A percentile compares a stretch with the other conserved stretches of the same genome.
Evolutionary conservation across 306 rosid genomes (phyloP).

Genomic region (Comarum palustre): DNA sequence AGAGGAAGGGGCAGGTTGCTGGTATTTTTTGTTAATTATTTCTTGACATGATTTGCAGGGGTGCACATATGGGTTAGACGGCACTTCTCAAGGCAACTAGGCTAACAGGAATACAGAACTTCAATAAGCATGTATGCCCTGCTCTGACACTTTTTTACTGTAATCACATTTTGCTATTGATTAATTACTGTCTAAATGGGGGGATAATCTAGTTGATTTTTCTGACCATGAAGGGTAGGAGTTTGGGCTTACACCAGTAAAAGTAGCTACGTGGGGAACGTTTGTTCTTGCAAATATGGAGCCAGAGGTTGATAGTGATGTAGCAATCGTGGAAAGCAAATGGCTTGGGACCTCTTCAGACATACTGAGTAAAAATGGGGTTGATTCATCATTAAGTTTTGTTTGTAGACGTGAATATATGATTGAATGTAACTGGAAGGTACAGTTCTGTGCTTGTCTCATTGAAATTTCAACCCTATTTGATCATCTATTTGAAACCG

Average conservation of each 20-base stretch:
- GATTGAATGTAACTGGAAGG: conserved; percentile 97
- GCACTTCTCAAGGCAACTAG: conserved; percentile 80
- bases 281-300: conserved; percentile 75
- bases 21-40: not conserved
- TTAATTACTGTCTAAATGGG: conserved; percentile 5
- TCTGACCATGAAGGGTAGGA: conserved; percentile 58
- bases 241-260: conserved; percentile 66
- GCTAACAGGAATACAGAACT: conserved; percentile 67
- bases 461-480: not conserved
- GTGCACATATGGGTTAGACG: conserved; percentile 86
- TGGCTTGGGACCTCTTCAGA: conserved; percentile 88
- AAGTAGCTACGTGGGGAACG: conserved; percentile 80
- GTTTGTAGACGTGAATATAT: conserved; percentile 73
- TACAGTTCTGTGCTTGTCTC: conserved; percentile 15
- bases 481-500: not conserved
- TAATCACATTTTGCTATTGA: conserved; percentile 18
- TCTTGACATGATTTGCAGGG: conserved; percentile 45
- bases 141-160: conserved; percentile 16
- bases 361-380: conserved; percentile 47
- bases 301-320: conserved; percentile 36
- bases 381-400: conserved; percentile 67
- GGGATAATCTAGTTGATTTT: conserved; percentile 38
- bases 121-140: conserved; percentile 58
- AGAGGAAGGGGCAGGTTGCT: not conserved
- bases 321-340: conserved; percentile 41